Base-by-base conservation (phyloP, 2,329 filamentous ascomycete genomes). In the Ophiostoma ips region DNA sequence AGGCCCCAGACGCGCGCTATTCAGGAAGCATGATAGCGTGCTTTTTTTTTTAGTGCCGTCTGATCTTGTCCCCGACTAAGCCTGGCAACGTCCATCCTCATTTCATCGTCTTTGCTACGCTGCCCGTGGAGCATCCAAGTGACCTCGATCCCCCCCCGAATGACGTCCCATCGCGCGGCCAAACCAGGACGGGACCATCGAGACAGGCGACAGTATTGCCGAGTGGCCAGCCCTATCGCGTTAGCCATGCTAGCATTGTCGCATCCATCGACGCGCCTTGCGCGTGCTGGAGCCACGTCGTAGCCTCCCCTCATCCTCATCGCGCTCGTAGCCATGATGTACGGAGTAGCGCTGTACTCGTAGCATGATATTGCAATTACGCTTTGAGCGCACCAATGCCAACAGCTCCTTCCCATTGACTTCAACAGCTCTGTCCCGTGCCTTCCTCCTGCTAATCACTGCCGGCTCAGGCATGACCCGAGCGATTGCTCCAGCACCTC, bases 381-480 rank as follows among this genome's bases (percentile, higher is more conserved):
- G n/a, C n/a, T n/a, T n/a, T n/a, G n/a, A n/a, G n/a, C n/a, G n/a
- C n/a, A n/a, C n/a, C n/a, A n/a, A n/a, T n/a, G n/a, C n/a, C n/a
- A n/a, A n/a, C n/a, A 4, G 24, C 5, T 28, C 24, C 24, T 28
- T 28, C 24, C 8, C 46, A 48, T 40, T 35, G 36, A 28, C 36
- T 21, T 28, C n/a, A n/a, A n/a, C n/a, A n/a, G n/a, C n/a, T n/a
- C 30, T 40, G 24, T 16, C 24, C 21, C 33, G 35, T 8, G 30
- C 30, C 40, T 34, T 50, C 41, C 35, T 50, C 35, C 43, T 46
- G 48, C 24, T 40, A 46, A 46, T 46, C 48, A 40, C 40, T 50
- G 28, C 48, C 34, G 10, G 41, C 40, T 33, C 30, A 34, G 37
- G 31, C n/a, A n/a, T n/a, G n/a, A n/a, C n/a, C n/a, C n/a, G n/a